Evolutionary conservation across 768 basidiomycete genomes (phyloP).

Genomic region (Rickenella mellea): DNA sequence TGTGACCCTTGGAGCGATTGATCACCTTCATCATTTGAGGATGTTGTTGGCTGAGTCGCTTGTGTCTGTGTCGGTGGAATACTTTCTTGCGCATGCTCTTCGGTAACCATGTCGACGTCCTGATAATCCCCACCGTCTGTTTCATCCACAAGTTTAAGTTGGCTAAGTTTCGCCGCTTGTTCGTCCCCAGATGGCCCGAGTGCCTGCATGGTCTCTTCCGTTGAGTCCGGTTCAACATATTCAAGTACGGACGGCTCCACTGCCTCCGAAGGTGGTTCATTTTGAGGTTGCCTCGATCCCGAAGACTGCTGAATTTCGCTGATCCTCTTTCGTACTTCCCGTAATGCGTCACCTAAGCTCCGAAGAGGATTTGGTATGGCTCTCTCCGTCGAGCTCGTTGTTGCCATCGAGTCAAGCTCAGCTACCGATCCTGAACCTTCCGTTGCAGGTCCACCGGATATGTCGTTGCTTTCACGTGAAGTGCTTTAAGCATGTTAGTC

Average conservation of each 20-base stretch:
- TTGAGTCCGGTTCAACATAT: slow-evolving; percentile 64
- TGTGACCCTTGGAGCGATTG: no score
- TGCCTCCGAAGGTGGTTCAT: slow-evolving; percentile 28
- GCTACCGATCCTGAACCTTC: slow-evolving; percentile 27
- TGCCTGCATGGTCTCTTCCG: slow-evolving; percentile 73
- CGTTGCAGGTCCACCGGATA: slow-evolving; percentile 13
- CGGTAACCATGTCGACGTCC: no score
- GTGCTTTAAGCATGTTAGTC: slow-evolving; percentile 12
- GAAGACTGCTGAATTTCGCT: slow-evolving; percentile 61
- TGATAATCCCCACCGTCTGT: no score
- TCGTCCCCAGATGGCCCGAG: slow-evolving; percentile 83
- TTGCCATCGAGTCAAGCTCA: no score
- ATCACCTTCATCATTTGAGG: no score
- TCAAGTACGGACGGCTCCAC: slow-evolving; percentile 49
- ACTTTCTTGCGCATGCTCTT: no score
- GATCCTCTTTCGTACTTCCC: slow-evolving; percentile 75
- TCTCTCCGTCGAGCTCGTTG: neutral
- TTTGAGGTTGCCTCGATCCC: slow-evolving; percentile 19
- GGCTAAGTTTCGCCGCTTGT: slow-evolving; percentile 69
- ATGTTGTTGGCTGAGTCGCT: no score
- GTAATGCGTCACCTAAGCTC: slow-evolving; percentile 73
- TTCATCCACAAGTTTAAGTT: slow-evolving; percentile 70
- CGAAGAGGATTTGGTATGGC: slow-evolving; percentile 46
- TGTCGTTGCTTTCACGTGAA: slow-evolving; percentile 12
- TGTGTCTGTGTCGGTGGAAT: no score